phyloP scores from a whole-genome alignment of 2,329 filamentous ascomycete genomes.

The Aspergillus sp. region DNA sequence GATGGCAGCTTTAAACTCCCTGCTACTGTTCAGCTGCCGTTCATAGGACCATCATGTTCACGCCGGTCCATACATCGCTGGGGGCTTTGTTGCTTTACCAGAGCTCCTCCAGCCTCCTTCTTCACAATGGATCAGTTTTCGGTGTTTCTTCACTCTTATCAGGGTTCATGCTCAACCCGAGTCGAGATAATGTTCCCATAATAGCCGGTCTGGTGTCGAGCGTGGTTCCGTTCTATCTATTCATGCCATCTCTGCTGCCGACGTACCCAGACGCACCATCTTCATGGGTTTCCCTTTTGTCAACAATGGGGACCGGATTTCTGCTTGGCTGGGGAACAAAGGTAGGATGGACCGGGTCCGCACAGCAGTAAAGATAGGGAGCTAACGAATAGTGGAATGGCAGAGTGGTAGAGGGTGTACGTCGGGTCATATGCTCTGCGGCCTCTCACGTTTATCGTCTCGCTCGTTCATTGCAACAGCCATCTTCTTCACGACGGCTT shows the following conservation, averaged over 20 bases:
- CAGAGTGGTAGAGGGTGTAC: slow-evolving; percentile 53
- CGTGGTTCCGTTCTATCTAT: slow-evolving; percentile 39
- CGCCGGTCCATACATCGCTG: slow-evolving; percentile 51
- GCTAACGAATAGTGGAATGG: not conserved
- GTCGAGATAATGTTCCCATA: slow-evolving; percentile 44
- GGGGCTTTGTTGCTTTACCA: slow-evolving; percentile 53
- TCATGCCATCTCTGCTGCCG: slow-evolving; percentile 48
- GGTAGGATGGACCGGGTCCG: slow-evolving; percentile 30
- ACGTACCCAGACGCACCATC: slow-evolving; percentile 39
- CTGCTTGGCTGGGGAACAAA: slow-evolving; percentile 55
- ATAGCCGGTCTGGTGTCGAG: slow-evolving; percentile 49
- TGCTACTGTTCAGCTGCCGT: not conserved
- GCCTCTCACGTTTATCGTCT: slow-evolving; percentile 50
- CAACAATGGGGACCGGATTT: slow-evolving; percentile 44
- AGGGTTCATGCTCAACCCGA: slow-evolving; percentile 41
- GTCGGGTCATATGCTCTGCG: slow-evolving; percentile 58
- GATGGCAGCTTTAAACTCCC: not conserved
- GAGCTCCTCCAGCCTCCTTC: slow-evolving; percentile 49
- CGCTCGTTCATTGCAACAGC: slow-evolving; percentile 50
- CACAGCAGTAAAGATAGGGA: not conserved
- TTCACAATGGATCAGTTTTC: slow-evolving; percentile 53
- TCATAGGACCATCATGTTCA: slow-evolving; percentile 46
- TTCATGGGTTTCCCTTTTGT: slow-evolving; percentile 35
- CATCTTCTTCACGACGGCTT: slow-evolving; percentile 44
- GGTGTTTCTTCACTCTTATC: slow-evolving; percentile 52